These are phyloP conservation scores for Leccinum boreale DNA, from an alignment of 768 basidiomycete genomes.

Conservation along the genomic window DNA sequence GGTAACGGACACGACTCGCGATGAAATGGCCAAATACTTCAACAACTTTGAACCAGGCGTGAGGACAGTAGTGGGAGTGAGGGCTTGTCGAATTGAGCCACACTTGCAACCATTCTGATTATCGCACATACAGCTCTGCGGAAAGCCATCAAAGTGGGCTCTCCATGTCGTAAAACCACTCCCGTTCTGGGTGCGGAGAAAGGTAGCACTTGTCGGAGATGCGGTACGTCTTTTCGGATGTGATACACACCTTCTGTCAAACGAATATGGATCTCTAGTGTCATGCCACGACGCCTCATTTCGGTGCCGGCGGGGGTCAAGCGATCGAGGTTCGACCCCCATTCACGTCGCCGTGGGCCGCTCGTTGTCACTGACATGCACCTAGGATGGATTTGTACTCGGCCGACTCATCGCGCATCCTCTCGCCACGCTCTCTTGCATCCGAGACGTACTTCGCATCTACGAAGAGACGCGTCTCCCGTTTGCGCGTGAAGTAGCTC, in stretches of 20 bases:
- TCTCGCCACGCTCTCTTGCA: conserved; percentile 1
- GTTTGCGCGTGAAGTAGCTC: conserved; percentile 10
- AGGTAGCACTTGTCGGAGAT: conserved; percentile 49
- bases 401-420: conserved; percentile 25
- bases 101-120: not conserved
- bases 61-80: conserved; percentile 28
- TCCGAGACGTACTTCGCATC: conserved; percentile 4
- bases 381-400: conserved; percentile 21
- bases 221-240: conserved; percentile 23
- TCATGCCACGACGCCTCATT: conserved; percentile 26
- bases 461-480: conserved; percentile 18
- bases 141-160: conserved; percentile 41
- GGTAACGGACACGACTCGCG: conserved; percentile 27
- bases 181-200: conserved; percentile 35
- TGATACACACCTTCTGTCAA: not conserved
- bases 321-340: conserved; percentile 20
- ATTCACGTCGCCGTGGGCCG: not conserved
- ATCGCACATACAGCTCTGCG: conserved; percentile 28
- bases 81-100: not conserved
- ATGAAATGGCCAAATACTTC: conserved; percentile 33
- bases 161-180: conserved; percentile 42
- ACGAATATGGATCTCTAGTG: not conserved
- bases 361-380: not conserved
- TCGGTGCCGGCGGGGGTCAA: conserved; percentile 26
- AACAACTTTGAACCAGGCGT: conserved; percentile 38